Conservation (phyloP, 139 green algal genomes). For the Haematococcus lacustris region DNA sequence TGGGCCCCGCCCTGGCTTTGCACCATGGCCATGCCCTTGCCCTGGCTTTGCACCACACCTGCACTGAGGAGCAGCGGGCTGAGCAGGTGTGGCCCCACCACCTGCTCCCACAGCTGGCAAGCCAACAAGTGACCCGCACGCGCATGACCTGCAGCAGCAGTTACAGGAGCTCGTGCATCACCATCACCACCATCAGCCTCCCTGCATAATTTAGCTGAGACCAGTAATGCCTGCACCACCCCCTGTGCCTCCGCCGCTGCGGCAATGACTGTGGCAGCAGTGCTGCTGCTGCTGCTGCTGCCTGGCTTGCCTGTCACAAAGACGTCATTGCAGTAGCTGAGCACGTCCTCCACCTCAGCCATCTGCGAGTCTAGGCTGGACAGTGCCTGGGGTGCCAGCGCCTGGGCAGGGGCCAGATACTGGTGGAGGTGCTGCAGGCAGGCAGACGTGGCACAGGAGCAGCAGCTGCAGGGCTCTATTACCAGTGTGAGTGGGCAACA, state of each 20-base stretch:
- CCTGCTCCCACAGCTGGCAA: slow-evolving; percentile 47
- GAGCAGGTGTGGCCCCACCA: slow-evolving; percentile 59
- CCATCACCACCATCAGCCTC: background rate
- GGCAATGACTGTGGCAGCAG: background rate
- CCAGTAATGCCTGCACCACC: too few species aligned
- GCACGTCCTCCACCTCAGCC: slow-evolving; percentile 86
- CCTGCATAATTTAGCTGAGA: background rate
- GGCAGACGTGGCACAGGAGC: background rate
- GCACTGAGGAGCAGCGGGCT: slow-evolving; percentile 39
- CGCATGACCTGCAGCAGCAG: slow-evolving; percentile 15
- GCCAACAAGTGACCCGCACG: slow-evolving; percentile 32
- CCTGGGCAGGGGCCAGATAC: slow-evolving; percentile 29
- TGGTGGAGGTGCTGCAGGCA: slow-evolving; percentile 28
- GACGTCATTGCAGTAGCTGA: slow-evolving; percentile 91
- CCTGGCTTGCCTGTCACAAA: slow-evolving; percentile 50
- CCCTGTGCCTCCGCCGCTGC: background rate
- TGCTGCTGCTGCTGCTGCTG: background rate
- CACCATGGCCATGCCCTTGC: background rate
- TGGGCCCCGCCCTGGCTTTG: background rate
- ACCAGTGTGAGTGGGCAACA: background rate
- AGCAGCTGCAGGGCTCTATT: background rate
- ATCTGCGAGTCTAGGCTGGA: slow-evolving; percentile 68
- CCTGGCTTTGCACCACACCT: background rate
- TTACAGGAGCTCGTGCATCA: background rate
- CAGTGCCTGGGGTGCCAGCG: slow-evolving; percentile 20